Evolutionary conservation across 306 rosid genomes (phyloP).

Genomic region (Acacia melanoxylon): DNA sequence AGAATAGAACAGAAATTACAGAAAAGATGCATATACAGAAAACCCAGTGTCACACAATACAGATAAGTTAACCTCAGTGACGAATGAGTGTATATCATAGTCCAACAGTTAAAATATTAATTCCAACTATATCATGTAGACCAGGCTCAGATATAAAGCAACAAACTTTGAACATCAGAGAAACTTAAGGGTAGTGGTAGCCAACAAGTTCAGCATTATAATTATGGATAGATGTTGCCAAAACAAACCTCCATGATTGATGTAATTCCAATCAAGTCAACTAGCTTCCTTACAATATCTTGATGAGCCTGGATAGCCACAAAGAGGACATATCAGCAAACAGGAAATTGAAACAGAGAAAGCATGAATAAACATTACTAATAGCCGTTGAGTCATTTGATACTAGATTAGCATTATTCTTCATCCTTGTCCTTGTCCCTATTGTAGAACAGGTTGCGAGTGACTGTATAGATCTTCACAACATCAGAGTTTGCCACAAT

Average conservation of each 20-base stretch:
- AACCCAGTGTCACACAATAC: background rate
- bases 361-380: background rate
- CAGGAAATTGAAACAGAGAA: constrained; percentile 23
- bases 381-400: background rate
- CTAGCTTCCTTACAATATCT: constrained; percentile 81
- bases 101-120: background rate
- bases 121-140: background rate
- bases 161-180: constrained; percentile 11
- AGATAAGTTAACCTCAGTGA: background rate
- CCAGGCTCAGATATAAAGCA: constrained; percentile 15
- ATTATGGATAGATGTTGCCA: constrained; percentile 18
- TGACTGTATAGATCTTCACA: background rate
- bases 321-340: constrained; percentile 30
- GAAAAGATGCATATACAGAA: constrained; percentile 9
- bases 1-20: constrained; percentile 17
- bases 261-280: constrained; percentile 96
- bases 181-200: constrained; percentile 22
- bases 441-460: background rate
- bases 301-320: constrained; percentile 69
- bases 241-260: constrained; percentile 97
- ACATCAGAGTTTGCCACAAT: background rate
- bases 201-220: constrained; percentile 24
- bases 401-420: constrained; percentile 13
- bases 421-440: background rate
- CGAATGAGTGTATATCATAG: background rate